Conservation (phyloP, 2,329 filamentous ascomycete species). For the Coniochaeta sp. region DNA sequence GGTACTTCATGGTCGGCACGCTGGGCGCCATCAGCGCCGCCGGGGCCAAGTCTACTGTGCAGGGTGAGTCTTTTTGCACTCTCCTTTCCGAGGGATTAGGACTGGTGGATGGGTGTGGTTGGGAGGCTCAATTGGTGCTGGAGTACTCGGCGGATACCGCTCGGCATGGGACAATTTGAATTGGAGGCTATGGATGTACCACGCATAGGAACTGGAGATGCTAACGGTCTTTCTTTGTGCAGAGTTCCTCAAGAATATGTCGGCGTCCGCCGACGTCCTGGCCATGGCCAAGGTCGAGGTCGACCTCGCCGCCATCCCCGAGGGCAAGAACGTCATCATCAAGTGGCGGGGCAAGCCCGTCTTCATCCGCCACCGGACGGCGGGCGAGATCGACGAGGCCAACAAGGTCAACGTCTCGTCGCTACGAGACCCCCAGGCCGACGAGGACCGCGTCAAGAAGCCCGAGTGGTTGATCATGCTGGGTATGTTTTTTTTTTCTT, state of each 20-base stretch:
- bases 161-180: not conserved
- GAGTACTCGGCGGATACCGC: not conserved
- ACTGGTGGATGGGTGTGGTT: slow-evolving; percentile 1
- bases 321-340: slow-evolving; percentile 99
- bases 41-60: slow-evolving; percentile 94
- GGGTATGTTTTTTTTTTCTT: slow-evolving; percentile 48
- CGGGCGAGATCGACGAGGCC: slow-evolving; percentile 88
- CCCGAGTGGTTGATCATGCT: slow-evolving; percentile 99
- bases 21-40: slow-evolving; percentile 89
- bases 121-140: not conserved
- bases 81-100: slow-evolving; percentile 2
- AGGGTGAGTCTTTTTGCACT: slow-evolving; percentile 69
- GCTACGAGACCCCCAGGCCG: slow-evolving; percentile 85
- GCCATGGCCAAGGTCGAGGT: slow-evolving; percentile 99
- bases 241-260: slow-evolving; percentile 99
- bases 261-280: slow-evolving; percentile 94
- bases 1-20: slow-evolving; percentile 97
- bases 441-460: slow-evolving; percentile 92
- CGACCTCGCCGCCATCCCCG: slow-evolving; percentile 83
- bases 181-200: not conserved
- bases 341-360: slow-evolving; percentile 99
- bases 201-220: not conserved
- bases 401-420: slow-evolving; percentile 76
- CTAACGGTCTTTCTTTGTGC: slow-evolving; percentile 8
- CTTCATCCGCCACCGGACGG: slow-evolving; percentile 97